phyloP scores from a whole-genome alignment of 139 green algal genomes.

The Chlamydomonas schloesseri region DNA sequence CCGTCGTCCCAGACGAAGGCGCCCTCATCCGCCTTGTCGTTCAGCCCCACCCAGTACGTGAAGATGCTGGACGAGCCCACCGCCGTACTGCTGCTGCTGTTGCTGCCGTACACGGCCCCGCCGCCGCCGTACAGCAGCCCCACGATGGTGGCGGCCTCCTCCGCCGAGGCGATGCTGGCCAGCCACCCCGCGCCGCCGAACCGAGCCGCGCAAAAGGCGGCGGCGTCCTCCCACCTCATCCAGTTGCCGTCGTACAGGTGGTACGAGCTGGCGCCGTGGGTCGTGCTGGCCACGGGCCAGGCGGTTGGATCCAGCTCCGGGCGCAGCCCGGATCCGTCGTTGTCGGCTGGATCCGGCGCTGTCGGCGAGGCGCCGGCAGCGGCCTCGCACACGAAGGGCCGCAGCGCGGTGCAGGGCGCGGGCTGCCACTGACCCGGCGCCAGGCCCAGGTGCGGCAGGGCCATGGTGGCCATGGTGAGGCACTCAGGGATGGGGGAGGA shows the following conservation, averaged over 20 bases:
- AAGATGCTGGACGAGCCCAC: neutral
- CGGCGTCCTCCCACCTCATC: neutral
- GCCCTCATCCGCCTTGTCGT: neutral
- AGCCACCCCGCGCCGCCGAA: neutral
- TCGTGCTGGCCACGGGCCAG: neutral
- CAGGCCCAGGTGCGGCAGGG: too few species aligned
- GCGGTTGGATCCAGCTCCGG: neutral
- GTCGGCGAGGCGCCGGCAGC: neutral
- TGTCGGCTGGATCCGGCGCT: neutral
- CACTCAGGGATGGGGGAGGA: neutral
- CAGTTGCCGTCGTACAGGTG: conserved; percentile 18
- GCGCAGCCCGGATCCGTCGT: neutral
- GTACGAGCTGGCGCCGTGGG: neutral
- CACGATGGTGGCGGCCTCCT: neutral
- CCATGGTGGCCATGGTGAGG: neutral
- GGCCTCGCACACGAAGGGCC: conserved; percentile 15
- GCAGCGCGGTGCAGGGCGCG: neutral
- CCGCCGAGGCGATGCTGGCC: neutral
- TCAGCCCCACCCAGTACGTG: conserved; percentile 25
- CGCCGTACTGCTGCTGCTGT: too few species aligned
- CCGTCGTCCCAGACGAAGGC: conserved; percentile 8
- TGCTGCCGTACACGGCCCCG: too few species aligned
- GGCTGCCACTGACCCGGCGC: neutral
- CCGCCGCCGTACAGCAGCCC: neutral
- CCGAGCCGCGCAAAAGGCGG: neutral